Percentiles rank a stretch among this genome's conserved stretches.
Evolutionary conservation across 2,329 filamentous ascomycete species (phyloP).

Genomic region (Microsporum audouinii): DNA sequence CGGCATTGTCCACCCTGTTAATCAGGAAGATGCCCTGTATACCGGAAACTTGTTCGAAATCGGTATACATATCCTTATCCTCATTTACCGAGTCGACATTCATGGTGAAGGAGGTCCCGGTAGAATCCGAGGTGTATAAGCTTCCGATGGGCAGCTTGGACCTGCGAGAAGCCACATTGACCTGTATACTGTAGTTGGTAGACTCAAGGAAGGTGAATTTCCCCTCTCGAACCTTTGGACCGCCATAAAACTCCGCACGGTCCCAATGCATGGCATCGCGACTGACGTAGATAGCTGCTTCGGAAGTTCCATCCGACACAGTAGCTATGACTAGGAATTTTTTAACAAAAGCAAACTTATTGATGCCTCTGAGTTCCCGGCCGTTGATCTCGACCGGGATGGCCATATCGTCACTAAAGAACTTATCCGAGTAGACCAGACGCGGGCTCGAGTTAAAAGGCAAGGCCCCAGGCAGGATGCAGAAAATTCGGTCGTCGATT

Average conservation of each 20-base stretch:
- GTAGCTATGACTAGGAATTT: constrained; percentile 77
- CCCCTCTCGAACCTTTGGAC: constrained; percentile 70
- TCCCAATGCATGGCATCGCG: constrained; percentile 80
- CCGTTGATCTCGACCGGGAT: constrained; percentile 64
- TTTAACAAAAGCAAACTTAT: constrained; percentile 73
- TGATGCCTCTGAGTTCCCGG: constrained; percentile 64
- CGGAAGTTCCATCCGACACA: constrained; percentile 65
- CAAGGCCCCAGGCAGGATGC: constrained; percentile 41
- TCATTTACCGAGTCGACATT: constrained; percentile 91
- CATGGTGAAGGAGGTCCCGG: constrained; percentile 88
- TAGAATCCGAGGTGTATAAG: constrained; percentile 91
- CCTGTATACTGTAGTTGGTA: constrained; percentile 94
- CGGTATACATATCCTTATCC: constrained; percentile 61
- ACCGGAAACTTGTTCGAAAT: constrained; percentile 86
- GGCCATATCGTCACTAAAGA: constrained; percentile 50
- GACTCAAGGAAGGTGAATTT: constrained; percentile 91
- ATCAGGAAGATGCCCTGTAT: constrained; percentile 89
- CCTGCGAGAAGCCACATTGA: constrained; percentile 58
- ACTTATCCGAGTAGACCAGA: constrained; percentile 71
- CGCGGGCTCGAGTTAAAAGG: constrained; percentile 52
- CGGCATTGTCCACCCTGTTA: constrained; percentile 77
- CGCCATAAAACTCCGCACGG: constrained; percentile 73
- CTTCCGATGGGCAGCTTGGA: constrained; percentile 57
- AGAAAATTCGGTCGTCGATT: constrained; percentile 63
- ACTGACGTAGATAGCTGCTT: constrained; percentile 84